A percentile compares a stretch with the other conserved stretches of the same genome.
These are phyloP conservation scores for Panaeolus papilionaceus DNA, from an alignment of 768 basidiomycete species.

Conservation along the genomic window DNA sequence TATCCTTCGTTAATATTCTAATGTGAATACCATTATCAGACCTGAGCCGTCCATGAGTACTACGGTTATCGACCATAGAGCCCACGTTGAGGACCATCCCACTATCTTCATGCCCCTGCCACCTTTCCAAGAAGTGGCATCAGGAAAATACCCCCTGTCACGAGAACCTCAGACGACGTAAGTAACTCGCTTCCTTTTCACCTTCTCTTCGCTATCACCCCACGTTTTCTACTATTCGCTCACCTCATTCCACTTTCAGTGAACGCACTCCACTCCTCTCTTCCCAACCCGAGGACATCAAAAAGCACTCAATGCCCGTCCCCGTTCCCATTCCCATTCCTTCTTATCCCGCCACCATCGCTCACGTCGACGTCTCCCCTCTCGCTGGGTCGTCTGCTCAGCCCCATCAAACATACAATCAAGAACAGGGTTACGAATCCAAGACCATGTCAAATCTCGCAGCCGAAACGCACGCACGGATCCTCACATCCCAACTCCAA, in stretches of 20 bases:
- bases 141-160: conserved; percentile 26
- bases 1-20: conserved; percentile 4
- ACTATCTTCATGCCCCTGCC: conserved; percentile 50
- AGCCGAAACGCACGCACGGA: conserved; percentile 22
- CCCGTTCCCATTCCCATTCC: conserved; percentile 14
- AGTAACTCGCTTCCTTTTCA: conserved; percentile 12
- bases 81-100: conserved; percentile 32
- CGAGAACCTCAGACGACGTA: conserved; percentile 26
- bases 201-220: conserved; percentile 28
- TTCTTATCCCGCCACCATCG: conserved; percentile 16
- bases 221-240: conserved; percentile 2
- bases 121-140: conserved; percentile 43
- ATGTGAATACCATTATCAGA: conserved; percentile 26
- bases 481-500: conserved; percentile 30
- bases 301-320: not conserved
- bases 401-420: conserved; percentile 16
- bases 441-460: conserved; percentile 12
- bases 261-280: not conserved
- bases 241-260: not conserved
- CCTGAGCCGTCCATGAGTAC: conserved; percentile 25
- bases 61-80: conserved; percentile 24
- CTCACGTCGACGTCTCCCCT: conserved; percentile 25
- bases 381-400: conserved; percentile 23
- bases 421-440: not conserved
- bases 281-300: conserved; percentile 11